Base-by-base conservation (phyloP, 176 grass and related monocot species). In the Ampelocalamus luodianensis region DNA sequence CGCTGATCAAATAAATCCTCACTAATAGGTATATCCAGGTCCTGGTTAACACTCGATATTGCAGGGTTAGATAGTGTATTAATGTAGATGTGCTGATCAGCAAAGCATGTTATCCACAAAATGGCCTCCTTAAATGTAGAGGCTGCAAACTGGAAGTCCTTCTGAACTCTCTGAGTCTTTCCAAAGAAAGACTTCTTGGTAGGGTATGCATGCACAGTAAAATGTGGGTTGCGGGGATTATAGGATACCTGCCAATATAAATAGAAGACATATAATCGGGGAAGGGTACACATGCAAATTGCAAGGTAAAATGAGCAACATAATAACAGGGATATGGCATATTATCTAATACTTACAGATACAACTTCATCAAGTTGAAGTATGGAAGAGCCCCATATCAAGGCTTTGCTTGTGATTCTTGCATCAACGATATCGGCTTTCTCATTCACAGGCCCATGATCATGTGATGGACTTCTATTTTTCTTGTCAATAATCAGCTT, bases 391-490 rank as follows among this genome's bases (percentile, higher is more conserved):
- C 91, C 96, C 93, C 96, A 92, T 27, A 92, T 83, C 29, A 99
- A 86, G 82, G 86, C 88, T 88, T 99, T 95, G 85, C 96, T 99
- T 79, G 93, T 96, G 74, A 99, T 90, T 85, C 87, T 96, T 76
- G 91, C 83, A 76, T 94, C 85, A 75, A 87, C 38, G 39, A 73
- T 68, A 87, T 93, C 69, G 61, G 77, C 65, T 81, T 91, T 90
- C 44, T 65, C 81, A 58, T 76, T 74, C 76, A 78, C 83, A 14
- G 23, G 11, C 4, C 24, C 23, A 62, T 13, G 4, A 27, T 62
- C 59, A 27, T 27, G 23, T 61, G 86, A 24, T 53, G 56, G 79
- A 50, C 71, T 92, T 83, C 84, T 91, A 85, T 78, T 90, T 87
- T 91, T 96, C 74, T 90, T 92, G 62, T 91, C 77, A 79, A 91